phyloP scores from a whole-genome alignment of 768 basidiomycete genomes.

The Leccinum longicurvipes region DNA sequence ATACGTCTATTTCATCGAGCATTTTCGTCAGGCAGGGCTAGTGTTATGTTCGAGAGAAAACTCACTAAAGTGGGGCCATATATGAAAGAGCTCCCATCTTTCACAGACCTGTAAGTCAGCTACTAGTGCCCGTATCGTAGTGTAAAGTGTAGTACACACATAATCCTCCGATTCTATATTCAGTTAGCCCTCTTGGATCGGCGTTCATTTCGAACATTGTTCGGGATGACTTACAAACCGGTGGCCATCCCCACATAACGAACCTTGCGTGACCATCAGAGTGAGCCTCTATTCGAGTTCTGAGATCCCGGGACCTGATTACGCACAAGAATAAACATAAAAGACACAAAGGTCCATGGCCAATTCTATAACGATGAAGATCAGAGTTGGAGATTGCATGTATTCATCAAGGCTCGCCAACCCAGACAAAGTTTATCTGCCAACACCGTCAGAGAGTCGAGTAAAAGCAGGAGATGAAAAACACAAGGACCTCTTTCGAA shows the following conservation, averaged over 20 bases:
- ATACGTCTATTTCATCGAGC: constrained; percentile 10
- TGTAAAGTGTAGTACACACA: constrained; percentile 3
- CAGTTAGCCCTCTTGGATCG: neutral
- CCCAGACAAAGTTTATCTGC: constrained; percentile 19
- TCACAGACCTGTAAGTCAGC: neutral
- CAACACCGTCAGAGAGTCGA: neutral
- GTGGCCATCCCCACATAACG: constrained; percentile 13
- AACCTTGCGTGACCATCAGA: constrained; percentile 8
- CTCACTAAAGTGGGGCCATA: constrained; percentile 12
- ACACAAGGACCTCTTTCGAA: constrained; percentile 13
- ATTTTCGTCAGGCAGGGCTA: neutral
- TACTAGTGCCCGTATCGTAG: neutral
- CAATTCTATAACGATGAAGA: constrained; percentile 5
- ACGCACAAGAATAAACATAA: constrained; percentile 17
- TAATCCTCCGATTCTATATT: constrained; percentile 3
- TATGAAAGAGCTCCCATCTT: constrained; percentile 17
- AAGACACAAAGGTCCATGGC: constrained; percentile 13
- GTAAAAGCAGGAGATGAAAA: neutral
- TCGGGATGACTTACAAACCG: constrained; percentile 8
- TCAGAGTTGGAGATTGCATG: neutral
- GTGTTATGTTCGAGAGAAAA: neutral
- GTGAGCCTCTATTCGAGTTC: neutral
- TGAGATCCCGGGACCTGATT: neutral
- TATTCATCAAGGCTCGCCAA: neutral
- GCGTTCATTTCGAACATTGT: neutral